Conservation (phyloP, 1,139 yeast species). For the Pichia sp. region DNA sequence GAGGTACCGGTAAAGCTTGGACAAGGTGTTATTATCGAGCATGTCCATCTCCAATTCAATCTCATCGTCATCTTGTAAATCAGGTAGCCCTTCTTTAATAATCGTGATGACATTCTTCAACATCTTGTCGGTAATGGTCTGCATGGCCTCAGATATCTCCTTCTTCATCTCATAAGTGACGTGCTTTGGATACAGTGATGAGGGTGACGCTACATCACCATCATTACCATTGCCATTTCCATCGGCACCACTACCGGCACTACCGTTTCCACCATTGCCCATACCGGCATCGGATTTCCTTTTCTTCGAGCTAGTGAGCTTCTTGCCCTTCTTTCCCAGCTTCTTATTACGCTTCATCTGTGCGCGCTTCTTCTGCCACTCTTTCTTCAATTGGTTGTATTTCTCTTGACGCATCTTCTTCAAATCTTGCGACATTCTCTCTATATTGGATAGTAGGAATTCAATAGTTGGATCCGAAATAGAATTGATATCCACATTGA, state of each 20-base stretch:
- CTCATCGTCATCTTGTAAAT: slow-evolving; percentile 70
- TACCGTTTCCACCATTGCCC: slow-evolving; percentile 12
- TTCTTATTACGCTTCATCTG: slow-evolving; percentile 19
- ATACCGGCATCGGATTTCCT: background rate
- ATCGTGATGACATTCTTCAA: slow-evolving; percentile 78
- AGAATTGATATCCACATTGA: slow-evolving; percentile 68
- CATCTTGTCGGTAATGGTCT: slow-evolving; percentile 71
- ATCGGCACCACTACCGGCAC: slow-evolving; percentile 3
- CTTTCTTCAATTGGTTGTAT: slow-evolving; percentile 30
- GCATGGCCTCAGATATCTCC: slow-evolving; percentile 82
- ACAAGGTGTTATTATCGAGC: slow-evolving; percentile 75
- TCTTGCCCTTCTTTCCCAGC: slow-evolving; percentile 18
- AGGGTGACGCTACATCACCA: too few species aligned
- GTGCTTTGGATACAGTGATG: slow-evolving; percentile 32
- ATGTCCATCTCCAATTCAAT: slow-evolving; percentile 96
- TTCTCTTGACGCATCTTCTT: slow-evolving; percentile 67
- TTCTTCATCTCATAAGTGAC: slow-evolving; percentile 96
- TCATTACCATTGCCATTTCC: slow-evolving; percentile 4
- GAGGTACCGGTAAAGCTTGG: slow-evolving; percentile 75
- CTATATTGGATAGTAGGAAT: slow-evolving; percentile 78
- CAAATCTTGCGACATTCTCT: slow-evolving; percentile 78
- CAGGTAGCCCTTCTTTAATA: slow-evolving; percentile 83
- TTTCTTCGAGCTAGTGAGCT: slow-evolving; percentile 1
- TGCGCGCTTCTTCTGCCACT: slow-evolving; percentile 53
- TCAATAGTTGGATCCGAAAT: slow-evolving; percentile 85